Evolutionary conservation across 202 grass and related monocot species (phyloP).

Genomic region (Digitaria exilis): DNA sequence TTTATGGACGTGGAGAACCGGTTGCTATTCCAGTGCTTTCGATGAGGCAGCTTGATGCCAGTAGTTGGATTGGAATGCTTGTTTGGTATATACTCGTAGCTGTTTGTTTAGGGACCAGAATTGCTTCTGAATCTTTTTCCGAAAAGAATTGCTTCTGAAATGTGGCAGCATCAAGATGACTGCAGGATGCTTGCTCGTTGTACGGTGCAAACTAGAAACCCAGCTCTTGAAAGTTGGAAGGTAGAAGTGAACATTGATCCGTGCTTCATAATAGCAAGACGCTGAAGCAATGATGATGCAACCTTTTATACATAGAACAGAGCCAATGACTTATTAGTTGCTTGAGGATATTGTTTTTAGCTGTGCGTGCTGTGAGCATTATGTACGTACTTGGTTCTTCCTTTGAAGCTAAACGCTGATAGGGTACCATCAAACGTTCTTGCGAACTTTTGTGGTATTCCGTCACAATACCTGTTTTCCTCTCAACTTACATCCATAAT

Average conservation of each 20-base stretch:
- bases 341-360: not conserved
- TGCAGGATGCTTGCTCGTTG: not conserved
- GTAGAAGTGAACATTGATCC: not conserved
- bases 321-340: not conserved
- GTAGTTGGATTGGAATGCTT: not conserved
- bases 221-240: too few relatives aligned
- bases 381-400: not conserved
- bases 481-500: not conserved
- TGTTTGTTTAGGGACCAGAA: not conserved
- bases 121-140: too few relatives aligned
- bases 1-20: conserved; percentile 20
- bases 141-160: not conserved
- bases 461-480: not conserved
- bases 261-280: not conserved
- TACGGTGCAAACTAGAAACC: not conserved
- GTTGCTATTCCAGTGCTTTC: conserved; percentile 6
- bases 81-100: not conserved
- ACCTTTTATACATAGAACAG: not conserved
- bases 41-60: not conserved
- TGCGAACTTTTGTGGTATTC: not conserved
- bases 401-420: not conserved
- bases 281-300: not conserved
- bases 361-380: not conserved
- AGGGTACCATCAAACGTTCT: not conserved
- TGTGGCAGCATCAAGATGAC: not conserved